These are phyloP conservation scores for Rosa chinensis DNA, from an alignment of 306 rosid genomes.

Conservation along the genomic window DNA sequence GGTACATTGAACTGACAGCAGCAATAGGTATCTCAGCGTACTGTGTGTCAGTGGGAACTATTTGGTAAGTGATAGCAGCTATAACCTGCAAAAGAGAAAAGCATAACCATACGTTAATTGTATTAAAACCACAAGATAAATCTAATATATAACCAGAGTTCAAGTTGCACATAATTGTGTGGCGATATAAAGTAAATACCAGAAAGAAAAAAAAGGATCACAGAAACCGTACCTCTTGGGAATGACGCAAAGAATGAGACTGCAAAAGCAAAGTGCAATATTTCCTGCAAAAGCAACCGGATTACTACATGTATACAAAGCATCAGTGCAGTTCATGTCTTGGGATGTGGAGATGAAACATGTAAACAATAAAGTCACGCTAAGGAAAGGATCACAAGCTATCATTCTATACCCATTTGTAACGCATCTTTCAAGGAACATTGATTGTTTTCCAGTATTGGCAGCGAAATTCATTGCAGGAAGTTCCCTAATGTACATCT, in stretches of 20 bases:
- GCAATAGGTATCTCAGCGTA: constrained; percentile 94
- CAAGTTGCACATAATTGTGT: neutral
- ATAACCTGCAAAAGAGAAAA: constrained; percentile 51
- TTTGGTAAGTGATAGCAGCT: constrained; percentile 84
- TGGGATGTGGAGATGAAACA: neutral
- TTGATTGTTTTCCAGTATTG: constrained; percentile 81
- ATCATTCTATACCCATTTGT: constrained; percentile 61
- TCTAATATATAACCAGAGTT: neutral
- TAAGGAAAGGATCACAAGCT: neutral
- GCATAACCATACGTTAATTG: neutral
- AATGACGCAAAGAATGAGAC: constrained; percentile 37
- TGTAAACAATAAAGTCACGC: constrained; percentile 7
- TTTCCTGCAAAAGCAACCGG: constrained; percentile 53
- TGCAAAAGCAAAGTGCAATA: constrained; percentile 73
- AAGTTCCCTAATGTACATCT: constrained; percentile 67
- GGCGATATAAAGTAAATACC: neutral
- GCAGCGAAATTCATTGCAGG: constrained; percentile 93
- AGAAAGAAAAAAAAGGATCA: neutral
- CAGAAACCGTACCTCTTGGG: constrained; percentile 51
- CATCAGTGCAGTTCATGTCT: neutral
- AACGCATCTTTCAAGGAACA: constrained; percentile 80
- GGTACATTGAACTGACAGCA: constrained; percentile 61
- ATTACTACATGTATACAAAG: neutral
- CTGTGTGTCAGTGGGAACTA: constrained; percentile 84
- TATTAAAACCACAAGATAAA: neutral